Percentiles rank a stretch among this genome's conserved stretches.
Conservation (phyloP, 257 asterid genomes). For the Linaria vulgaris region DNA sequence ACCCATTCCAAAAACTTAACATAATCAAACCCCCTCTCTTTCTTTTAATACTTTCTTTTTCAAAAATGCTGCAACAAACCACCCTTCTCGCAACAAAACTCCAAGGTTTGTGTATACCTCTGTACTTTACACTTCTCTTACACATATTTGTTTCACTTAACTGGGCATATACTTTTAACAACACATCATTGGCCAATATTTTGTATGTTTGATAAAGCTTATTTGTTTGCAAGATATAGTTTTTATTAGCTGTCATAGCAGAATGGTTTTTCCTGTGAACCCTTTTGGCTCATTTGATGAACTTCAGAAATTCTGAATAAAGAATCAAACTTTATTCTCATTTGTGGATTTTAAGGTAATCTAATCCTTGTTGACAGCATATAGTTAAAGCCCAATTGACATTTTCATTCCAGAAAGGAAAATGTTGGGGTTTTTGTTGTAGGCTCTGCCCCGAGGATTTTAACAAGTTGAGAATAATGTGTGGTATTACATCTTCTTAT, state of each 20-base stretch:
- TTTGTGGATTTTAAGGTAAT: too few species aligned
- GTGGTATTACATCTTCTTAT: too few species aligned
- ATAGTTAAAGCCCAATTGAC: neutral
- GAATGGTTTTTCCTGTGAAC: too few species aligned
- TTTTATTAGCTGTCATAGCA: too few species aligned
- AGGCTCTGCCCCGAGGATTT: too few species aligned
- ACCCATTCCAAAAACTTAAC: neutral
- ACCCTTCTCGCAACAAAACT: slow-evolving; percentile 24
- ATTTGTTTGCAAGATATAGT: slow-evolving; percentile 2
- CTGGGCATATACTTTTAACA: slow-evolving; percentile 5
- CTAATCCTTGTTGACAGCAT: neutral
- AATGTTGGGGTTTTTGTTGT: neutral
- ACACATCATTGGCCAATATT: neutral
- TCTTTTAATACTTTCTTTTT: slow-evolving; percentile 10
- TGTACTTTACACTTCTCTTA: too few species aligned
- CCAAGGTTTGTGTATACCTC: slow-evolving; percentile 29
- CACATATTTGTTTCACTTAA: neutral
- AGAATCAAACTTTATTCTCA: neutral
- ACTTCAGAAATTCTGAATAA: slow-evolving; percentile 14
- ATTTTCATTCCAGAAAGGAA: neutral
- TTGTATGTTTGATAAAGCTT: neutral
- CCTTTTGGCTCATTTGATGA: neutral
- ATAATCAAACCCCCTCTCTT: slow-evolving; percentile 16
- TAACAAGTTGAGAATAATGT: too few species aligned
- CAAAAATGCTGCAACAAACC: slow-evolving; percentile 19